A percentile compares a stretch with the other conserved stretches of the same genome.
These are phyloP conservation scores for Mucor velutinosus DNA, from an alignment of 371 early-diverging fungal species.

Conservation along the genomic window DNA sequence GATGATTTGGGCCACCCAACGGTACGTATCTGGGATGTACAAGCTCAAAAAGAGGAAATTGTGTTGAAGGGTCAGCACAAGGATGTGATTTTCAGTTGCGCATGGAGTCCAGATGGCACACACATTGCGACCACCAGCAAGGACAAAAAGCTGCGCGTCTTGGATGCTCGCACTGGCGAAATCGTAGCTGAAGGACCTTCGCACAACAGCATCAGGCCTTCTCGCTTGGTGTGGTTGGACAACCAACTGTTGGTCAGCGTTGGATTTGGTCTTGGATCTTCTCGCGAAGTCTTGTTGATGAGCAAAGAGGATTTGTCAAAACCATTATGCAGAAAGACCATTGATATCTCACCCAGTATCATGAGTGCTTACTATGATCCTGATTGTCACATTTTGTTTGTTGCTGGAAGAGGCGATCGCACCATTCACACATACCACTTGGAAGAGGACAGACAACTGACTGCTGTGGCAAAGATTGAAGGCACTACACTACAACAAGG, in stretches of 20 bases:
- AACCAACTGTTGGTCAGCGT: conserved; percentile 60
- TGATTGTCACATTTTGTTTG: conserved; percentile 66
- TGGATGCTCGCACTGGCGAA: conserved; percentile 63
- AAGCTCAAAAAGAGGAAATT: conserved; percentile 30
- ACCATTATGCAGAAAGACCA: conserved; percentile 39
- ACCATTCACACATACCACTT: conserved; percentile 49
- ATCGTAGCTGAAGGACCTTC: conserved; percentile 55
- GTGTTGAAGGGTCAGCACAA: conserved; percentile 37
- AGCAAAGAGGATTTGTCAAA: conserved; percentile 43
- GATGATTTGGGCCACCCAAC: conserved; percentile 51
- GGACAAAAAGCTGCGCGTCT: conserved; percentile 68
- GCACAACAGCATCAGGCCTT: conserved; percentile 73
- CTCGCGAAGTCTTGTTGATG: conserved; percentile 69
- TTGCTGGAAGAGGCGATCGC: conserved; percentile 66
- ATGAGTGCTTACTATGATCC: conserved; percentile 71
- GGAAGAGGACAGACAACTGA: conserved; percentile 22
- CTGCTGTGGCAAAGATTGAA: conserved; percentile 65
- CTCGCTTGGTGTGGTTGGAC: conserved; percentile 73
- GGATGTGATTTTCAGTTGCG: conserved; percentile 53
- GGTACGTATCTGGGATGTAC: conserved; percentile 58
- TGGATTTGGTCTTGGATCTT: conserved; percentile 68
- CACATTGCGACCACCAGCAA: conserved; percentile 63
- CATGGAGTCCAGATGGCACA: conserved; percentile 70
- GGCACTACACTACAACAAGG: conserved; percentile 67
- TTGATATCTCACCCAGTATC: conserved; percentile 79